Base-by-base conservation (phyloP, 805 yeast genomes). In the Brettanomyces sp. region DNA sequence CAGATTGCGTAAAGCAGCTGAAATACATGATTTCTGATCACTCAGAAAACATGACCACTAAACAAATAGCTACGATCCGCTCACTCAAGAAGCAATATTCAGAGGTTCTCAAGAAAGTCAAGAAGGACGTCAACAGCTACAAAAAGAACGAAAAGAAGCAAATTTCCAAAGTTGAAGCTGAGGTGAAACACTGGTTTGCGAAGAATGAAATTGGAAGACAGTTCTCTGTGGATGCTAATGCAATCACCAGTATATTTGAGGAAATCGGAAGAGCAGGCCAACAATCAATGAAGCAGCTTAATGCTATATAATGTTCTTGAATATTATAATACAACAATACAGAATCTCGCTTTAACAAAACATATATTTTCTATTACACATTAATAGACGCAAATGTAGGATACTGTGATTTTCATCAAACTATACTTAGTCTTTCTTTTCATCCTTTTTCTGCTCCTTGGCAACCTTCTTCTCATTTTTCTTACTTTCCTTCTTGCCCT, bases 1-100 rank as follows among this genome's bases (percentile, higher is more conserved):
- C 55, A 11, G 65, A 57, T 45, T 51, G 58, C 6, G 45, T 47
- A 18, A 52, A 52, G 22, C 51, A 49, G 35, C n/a, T 63, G n/a
- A 51, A 51, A 5, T 13, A 34, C 23, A 34, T 42, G 39, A 9
- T 39, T 6, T n/a, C 3, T 8, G 22, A 35, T 28, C 32, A 28
- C 32, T 28, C 32, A 7, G 32, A 28, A 28, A 28, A 28, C 11
- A 28, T 28, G 32, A 28, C 32, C 7, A 6, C 7, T 28, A 28
- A 28, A 28, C 32, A 28, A 9, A 28, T 28, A 28, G 7, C 32
- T 28, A 7, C 32, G 11, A 28, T 28, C 11, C 32, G 32, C 11
- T 28, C 32, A 2, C 32, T 35, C 8, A 35, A 35, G 37, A 35
- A 35, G 37, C 37, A 35, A n/a, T n/a, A 14, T 38, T 36, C 35